Conservation (phyloP, 345 rosid genomes). For the Tarenaya hassleriana region DNA sequence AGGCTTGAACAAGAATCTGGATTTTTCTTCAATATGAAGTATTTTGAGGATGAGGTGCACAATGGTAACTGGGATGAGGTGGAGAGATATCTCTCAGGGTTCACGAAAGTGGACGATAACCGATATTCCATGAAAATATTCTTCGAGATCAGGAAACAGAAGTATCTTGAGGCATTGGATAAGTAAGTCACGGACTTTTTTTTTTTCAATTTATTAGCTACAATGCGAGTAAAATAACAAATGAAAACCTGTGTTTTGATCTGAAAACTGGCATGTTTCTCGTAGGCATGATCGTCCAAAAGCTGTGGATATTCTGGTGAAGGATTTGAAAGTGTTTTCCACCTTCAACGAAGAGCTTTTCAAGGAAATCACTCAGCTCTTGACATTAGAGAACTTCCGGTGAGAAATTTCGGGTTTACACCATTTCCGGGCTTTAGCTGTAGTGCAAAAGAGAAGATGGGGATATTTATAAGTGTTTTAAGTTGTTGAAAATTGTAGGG, state of each 20-base stretch:
- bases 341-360: constrained; percentile 96
- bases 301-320: constrained; percentile 89
- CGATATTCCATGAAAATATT: constrained; percentile 98
- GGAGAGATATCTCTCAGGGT: constrained; percentile 95
- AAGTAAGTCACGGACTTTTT: constrained; percentile 47
- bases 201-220: neutral
- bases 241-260: constrained; percentile 4
- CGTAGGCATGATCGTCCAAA: constrained; percentile 87
- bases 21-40: constrained; percentile 95
- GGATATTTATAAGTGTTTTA: neutral
- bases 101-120: constrained; percentile 94
- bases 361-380: constrained; percentile 89
- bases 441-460: neutral
- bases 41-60: constrained; percentile 98
- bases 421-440: constrained; percentile 1
- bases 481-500: constrained; percentile 46
- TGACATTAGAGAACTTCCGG: constrained; percentile 93
- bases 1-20: constrained; percentile 99
- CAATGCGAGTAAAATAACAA: neutral
- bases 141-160: constrained; percentile 99
- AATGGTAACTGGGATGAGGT: constrained; percentile 98
- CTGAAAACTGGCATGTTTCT: neutral
- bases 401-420: constrained; percentile 15
- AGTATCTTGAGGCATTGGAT: constrained; percentile 97
- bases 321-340: constrained; percentile 93